Evolutionary conservation across 441 rosid genomes (phyloP), one percentile per base, ranked within the genome.

Genomic region (Erodium texanum): DNA sequence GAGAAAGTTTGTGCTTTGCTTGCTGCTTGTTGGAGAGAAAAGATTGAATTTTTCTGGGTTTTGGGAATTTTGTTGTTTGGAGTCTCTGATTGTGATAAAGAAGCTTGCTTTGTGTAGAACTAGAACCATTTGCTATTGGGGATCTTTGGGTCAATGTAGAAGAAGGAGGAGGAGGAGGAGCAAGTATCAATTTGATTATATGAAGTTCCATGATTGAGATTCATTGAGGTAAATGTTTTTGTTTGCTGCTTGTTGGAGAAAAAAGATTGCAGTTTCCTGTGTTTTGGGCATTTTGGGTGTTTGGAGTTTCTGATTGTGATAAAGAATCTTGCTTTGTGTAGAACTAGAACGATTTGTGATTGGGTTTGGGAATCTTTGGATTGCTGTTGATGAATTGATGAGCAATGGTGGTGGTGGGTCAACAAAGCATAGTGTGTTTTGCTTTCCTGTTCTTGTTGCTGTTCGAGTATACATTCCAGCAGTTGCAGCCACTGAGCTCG

Each of bases 391-490:
- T 43, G 50, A 43, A 43, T 14, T 43, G 50, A 43, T 34, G 38
- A 34, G 16, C 50, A 15, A 18, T 22, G 29, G 65, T 71, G 18
- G 75, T 84, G 87, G 80, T 59, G 71, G 67, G 68, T 24, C 59
- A 58, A 38, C 12, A 16, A 15, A 63, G 5, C 16, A 43, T 75
- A 34, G 7, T 80, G 10, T 41, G 70, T 10, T 61, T n/a, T 58
- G 62, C 66, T 29, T 27, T 34, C 41, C 4, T 79, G 32, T 7
- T 83, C 58, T 62, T 78, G 70, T 54, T 82, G 29, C 73, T 75
- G 80, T 77, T 68, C 20, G 71, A 9, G 72, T 83, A 14, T 89
- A 85, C 83, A 70, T 71, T 62, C 56, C n/a, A 43, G 50, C 50
- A 43, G n/a, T 43, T 14, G 50, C 50, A 43, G 50, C 50, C 50